phyloP scores from a whole-genome alignment of 176 grass and related monocot genomes.

The Canna indica region DNA sequence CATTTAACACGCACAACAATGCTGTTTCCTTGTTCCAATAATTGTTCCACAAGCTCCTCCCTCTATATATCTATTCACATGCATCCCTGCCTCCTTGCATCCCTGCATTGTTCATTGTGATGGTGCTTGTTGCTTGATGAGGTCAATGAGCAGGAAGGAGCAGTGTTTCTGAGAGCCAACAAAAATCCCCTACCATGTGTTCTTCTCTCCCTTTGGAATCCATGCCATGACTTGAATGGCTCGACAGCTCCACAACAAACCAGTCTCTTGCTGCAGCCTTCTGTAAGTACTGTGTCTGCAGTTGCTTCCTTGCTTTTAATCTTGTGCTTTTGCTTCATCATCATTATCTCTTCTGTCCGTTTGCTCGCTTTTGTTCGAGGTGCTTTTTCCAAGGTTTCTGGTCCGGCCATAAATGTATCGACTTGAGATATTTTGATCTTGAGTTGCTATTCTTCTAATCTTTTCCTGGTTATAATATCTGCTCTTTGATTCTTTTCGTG shows the following conservation, averaged over 20 bases:
- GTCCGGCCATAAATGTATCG: too few relatives aligned
- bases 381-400: background rate
- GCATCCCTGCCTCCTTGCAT: too few relatives aligned
- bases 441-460: background rate
- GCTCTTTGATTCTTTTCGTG: background rate
- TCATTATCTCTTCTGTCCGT: background rate
- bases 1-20: too few relatives aligned
- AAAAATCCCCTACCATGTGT: too few relatives aligned
- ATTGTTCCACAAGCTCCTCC: too few relatives aligned
- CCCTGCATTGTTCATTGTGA: too few relatives aligned
- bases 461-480: background rate
- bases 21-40: too few relatives aligned
- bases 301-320: background rate
- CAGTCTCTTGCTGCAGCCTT: conserved; percentile 36
- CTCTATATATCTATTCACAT: too few relatives aligned
- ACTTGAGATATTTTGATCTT: background rate
- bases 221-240: conserved; percentile 18
- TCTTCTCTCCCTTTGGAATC: conserved; percentile 46
- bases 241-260: conserved; percentile 36
- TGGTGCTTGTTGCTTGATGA: too few relatives aligned
- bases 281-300: conserved; percentile 30
- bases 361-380: background rate
- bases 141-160: too few relatives aligned
- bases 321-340: background rate
- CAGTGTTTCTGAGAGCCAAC: too few relatives aligned